These are phyloP conservation scores for Ceratobasidium sp. DNA, from an alignment of 1,284 basidiomycete species.

Conservation along the genomic window DNA sequence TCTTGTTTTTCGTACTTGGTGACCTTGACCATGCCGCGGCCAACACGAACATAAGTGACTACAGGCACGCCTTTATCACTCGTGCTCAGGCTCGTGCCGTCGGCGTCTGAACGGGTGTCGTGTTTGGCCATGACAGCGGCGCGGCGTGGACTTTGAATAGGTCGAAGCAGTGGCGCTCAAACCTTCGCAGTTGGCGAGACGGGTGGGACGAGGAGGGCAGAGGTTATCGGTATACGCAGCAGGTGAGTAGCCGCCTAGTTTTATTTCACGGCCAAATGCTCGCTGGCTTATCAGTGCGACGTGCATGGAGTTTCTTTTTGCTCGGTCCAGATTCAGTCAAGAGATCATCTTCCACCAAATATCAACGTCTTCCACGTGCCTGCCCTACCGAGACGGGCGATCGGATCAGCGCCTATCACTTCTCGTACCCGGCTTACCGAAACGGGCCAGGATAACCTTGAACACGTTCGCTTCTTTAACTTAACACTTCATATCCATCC, in stretches of 20 bases:
- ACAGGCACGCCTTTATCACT: slow-evolving; percentile 23
- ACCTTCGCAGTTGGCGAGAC: background rate
- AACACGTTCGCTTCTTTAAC: slow-evolving; percentile 1
- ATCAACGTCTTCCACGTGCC: slow-evolving; percentile 11
- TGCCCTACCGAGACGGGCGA: background rate
- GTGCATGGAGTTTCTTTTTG: slow-evolving; percentile 6
- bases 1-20: slow-evolving; percentile 40
- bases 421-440: slow-evolving; percentile 1
- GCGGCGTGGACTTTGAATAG: background rate
- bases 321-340: slow-evolving; percentile 1
- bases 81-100: slow-evolving; percentile 18
- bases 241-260: background rate
- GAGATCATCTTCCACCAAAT: background rate
- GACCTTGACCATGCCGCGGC: slow-evolving; percentile 40
- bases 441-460: background rate
- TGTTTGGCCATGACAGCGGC: slow-evolving; percentile 23
- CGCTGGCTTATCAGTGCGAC: slow-evolving; percentile 6
- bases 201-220: background rate
- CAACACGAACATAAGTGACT: slow-evolving; percentile 37
- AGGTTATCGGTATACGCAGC: background rate
- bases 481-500: background rate
- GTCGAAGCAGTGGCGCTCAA: slow-evolving; percentile 7
- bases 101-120: slow-evolving; percentile 9
- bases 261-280: background rate
- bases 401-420: slow-evolving; percentile 7